Base-by-base conservation (phyloP, 768 basidiomycete genomes). In the Trametes cingulata region DNA sequence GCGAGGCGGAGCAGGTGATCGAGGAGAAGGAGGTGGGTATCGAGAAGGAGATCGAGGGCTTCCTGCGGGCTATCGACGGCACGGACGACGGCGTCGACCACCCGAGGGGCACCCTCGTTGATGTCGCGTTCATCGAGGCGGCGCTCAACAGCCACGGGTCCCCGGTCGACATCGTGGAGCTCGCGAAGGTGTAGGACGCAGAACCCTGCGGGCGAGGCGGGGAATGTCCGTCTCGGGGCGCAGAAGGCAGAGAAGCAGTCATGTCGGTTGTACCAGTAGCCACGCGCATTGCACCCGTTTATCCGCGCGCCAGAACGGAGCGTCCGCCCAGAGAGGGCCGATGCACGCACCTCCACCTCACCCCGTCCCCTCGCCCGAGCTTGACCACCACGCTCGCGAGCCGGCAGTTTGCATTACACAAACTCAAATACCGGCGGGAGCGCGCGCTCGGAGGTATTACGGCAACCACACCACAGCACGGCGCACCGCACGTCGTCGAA, bases 41-140 rank as follows among this genome's bases (percentile, higher is more conserved):
- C 17, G 71, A 81, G 62, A 68, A 73, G 6, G 86, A 88, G 66
- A 65, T 90, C 58, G 74, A 69, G 56, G 79, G 80, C 69, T 90
- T 92, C 76, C 80, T 87, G 58, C 75, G 75, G 9, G 81, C 77
- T n/a, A 71, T 83, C n/a, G 70, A 69, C 35, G 82, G 83, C 7
- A 62, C 66, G 47, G 77, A 81, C 29, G 83, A 84, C 62, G 81
- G 72, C 20, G 49, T 57, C 19, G 14, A 80, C 83, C 62, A 87
- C 89, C 25, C 71, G 77, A 36, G 61, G 22, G 82, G 76, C 17
- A 85, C 91, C 29, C 72, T 95, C 62, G 75, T 75, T 62, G 93
- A 95, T 69, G 85, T 95, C 27, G 90, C 88, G 25, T 77, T 93
- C 66, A 87, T 95, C 60, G 80, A 95, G 75, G 91, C 88, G 25